Conservation (phyloP, 1,284 basidiomycete genomes). For the Ustilago cynodontis region DNA sequence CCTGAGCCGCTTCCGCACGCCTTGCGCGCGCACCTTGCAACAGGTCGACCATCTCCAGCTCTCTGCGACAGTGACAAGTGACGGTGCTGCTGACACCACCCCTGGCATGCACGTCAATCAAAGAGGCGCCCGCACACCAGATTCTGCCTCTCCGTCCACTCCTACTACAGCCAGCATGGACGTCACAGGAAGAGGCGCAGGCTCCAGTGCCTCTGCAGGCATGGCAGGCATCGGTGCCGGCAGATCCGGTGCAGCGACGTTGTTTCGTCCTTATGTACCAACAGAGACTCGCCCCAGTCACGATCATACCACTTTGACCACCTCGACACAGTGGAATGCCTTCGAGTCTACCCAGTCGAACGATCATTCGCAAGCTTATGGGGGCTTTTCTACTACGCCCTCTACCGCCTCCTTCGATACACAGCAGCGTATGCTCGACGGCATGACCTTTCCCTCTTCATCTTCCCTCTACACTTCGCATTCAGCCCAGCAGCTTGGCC, state of each 20-base stretch:
- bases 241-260: conserved; percentile 12
- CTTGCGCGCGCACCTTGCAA: not conserved
- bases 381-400: conserved; percentile 10
- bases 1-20: not conserved
- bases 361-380: conserved; percentile 17
- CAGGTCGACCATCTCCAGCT: not conserved
- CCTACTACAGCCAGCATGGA: not conserved
- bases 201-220: conserved; percentile 16
- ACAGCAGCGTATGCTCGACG: conserved; percentile 21
- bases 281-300: conserved; percentile 10
- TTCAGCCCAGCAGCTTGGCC: conserved; percentile 18
- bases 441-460: conserved; percentile 18
- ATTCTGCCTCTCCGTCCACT: not conserved
- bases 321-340: conserved; percentile 12
- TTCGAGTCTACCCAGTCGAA: conserved; percentile 22
- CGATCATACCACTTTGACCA: conserved; percentile 6
- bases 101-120: conserved; percentile 34
- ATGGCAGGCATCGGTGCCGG: conserved; percentile 45
- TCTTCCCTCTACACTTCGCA: conserved; percentile 24
- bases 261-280: conserved; percentile 21
- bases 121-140: conserved; percentile 7
- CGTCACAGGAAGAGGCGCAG: not conserved
- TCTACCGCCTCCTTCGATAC: conserved; percentile 28
- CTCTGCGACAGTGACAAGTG: not conserved
- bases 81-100: not conserved